Evolutionary conservation across 2,329 filamentous ascomycete species (phyloP).

Genomic region (Teratosphaeriaceae sp.): DNA sequence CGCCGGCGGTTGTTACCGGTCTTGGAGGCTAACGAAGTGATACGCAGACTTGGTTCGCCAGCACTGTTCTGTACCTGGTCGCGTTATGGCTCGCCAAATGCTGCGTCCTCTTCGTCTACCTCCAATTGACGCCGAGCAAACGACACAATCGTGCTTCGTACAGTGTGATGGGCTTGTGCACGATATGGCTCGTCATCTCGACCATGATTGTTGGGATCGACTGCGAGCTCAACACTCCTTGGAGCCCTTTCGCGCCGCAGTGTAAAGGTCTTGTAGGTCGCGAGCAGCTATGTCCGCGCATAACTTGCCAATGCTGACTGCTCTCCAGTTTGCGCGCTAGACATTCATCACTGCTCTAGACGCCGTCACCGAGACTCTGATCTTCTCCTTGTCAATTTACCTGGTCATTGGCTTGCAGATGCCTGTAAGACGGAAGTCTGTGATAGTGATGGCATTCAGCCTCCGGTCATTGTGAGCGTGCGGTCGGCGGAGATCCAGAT

Average conservation of each 20-base stretch:
- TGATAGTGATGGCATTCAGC: neutral
- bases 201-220: neutral
- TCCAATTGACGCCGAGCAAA: neutral
- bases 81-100: neutral
- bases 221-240: neutral
- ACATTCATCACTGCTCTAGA: neutral
- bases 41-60: neutral
- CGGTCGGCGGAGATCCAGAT: too few relatives aligned
- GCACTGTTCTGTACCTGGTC: neutral
- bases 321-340: neutral
- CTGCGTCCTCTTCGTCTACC: neutral
- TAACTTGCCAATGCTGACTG: neutral
- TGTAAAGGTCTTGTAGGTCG: neutral
- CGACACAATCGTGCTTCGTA: neutral
- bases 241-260: neutral
- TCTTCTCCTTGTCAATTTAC: neutral
- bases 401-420: neutral
- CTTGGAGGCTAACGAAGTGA: too few relatives aligned
- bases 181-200: neutral
- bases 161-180: conserved; percentile 8
- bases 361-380: neutral
- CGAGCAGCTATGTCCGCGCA: neutral
- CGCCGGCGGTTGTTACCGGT: too few relatives aligned
- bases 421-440: neutral
- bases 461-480: neutral